Evolutionary conservation across 1,284 basidiomycete species (phyloP).

Genomic region (Cutaneotrichosporon cutaneum): DNA sequence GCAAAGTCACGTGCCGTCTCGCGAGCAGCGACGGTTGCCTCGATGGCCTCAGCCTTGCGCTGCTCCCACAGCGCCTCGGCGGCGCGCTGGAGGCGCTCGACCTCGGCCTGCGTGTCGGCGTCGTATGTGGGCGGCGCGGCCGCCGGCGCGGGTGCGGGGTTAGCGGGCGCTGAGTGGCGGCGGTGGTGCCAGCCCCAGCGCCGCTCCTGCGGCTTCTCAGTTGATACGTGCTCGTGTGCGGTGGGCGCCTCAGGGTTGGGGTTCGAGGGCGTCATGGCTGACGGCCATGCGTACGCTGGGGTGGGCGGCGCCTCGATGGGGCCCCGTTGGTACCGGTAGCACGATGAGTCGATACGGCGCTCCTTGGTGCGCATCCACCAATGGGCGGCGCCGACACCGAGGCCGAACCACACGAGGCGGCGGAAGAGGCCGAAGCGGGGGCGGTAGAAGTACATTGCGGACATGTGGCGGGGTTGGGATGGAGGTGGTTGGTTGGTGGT

Average conservation of each 20-base stretch:
- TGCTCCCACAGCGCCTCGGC: slow-evolving; percentile 9
- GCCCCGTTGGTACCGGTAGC: not conserved
- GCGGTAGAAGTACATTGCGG: slow-evolving; percentile 3
- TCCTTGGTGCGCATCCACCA: slow-evolving; percentile 3
- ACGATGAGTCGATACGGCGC: not conserved
- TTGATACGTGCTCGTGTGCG: not conserved
- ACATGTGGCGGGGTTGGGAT: not conserved
- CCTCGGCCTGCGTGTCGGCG: not conserved
- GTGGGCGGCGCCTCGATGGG: not conserved
- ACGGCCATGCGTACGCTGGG: slow-evolving; percentile 1
- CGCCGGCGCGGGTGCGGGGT: not conserved
- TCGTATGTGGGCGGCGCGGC: not conserved
- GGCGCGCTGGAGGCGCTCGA: not conserved
- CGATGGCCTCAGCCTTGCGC: slow-evolving; percentile 4
- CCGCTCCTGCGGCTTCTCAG: not conserved
- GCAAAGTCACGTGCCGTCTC: slow-evolving; percentile 2
- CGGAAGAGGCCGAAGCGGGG: slow-evolving; percentile 1
- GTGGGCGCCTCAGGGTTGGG: not conserved
- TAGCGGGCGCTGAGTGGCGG: not conserved
- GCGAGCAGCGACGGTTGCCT: not conserved
- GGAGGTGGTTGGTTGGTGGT: not conserved
- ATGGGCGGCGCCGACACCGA: not conserved
- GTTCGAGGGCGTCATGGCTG: not conserved
- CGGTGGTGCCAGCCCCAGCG: not conserved
- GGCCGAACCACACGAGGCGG: slow-evolving; percentile 9